These are phyloP conservation scores for Sporothrix phasma DNA, from an alignment of 2,329 filamentous ascomycete species.

Conservation along the genomic window DNA sequence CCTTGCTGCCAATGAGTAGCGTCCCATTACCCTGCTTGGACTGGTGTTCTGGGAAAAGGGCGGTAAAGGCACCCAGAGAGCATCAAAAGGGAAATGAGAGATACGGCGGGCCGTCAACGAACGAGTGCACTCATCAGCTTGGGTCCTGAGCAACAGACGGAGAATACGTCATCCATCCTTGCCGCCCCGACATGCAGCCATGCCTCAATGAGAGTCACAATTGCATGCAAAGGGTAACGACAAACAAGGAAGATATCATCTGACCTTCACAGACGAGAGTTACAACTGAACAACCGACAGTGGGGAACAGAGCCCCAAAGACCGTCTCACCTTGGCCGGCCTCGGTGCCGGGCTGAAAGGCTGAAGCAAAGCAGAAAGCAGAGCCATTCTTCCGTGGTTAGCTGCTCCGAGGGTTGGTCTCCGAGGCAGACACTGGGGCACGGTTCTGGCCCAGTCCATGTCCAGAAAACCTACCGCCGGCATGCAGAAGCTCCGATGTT, in stretches of 20 bases:
- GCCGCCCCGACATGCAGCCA: neutral
- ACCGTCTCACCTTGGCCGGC: neutral
- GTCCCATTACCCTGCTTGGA: neutral
- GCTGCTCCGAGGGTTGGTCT: neutral
- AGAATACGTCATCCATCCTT: neutral
- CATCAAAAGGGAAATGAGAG: neutral
- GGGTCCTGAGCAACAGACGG: too few relatives aligned
- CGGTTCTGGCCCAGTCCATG: too few relatives aligned
- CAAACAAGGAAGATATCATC: too few relatives aligned
- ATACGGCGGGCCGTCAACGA: too few relatives aligned
- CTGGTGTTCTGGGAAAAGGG: neutral
- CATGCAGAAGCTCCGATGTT: neutral
- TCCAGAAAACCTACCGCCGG: neutral
- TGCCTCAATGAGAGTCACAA: neutral
- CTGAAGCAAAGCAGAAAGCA: too few relatives aligned
- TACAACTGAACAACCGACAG: too few relatives aligned
- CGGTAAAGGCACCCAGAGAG: neutral
- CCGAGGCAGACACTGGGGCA: neutral
- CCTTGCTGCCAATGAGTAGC: neutral
- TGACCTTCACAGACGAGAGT: neutral
- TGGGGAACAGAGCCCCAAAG: too few relatives aligned
- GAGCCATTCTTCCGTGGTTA: neutral
- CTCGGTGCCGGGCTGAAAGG: conserved; percentile 3
- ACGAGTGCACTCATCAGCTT: too few relatives aligned
- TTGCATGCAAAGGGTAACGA: too few relatives aligned